Percentiles rank a stretch among this genome's conserved stretches.
phyloP scores from a whole-genome alignment of 345 rosid genomes.

The Balakata baccata region DNA sequence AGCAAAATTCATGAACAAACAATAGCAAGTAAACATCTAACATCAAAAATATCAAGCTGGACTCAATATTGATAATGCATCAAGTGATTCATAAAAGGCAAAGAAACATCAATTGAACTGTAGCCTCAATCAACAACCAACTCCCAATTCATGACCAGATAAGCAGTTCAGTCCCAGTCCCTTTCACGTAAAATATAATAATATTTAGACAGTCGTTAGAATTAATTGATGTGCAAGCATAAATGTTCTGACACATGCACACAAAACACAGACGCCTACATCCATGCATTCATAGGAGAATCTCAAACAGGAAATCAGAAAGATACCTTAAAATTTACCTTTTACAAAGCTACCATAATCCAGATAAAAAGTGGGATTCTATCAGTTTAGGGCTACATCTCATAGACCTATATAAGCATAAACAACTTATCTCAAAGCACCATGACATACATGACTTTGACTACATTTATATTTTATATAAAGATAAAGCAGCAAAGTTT shows the following conservation, averaged over 20 bases:
- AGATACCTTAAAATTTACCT: background rate
- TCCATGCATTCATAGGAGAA: background rate
- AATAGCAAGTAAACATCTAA: background rate
- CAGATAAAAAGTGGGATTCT: background rate
- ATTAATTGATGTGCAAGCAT: background rate
- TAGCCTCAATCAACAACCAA: background rate
- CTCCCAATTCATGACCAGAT: background rate
- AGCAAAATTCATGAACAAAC: background rate
- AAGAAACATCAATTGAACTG: background rate
- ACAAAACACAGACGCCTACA: no score
- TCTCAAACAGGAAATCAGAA: background rate
- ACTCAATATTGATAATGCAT: background rate
- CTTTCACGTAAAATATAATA: background rate
- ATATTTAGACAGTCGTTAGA: background rate
- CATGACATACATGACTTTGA: background rate
- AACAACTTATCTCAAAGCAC: no score
- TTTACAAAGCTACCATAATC: background rate
- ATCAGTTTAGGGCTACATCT: background rate
- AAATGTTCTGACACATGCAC: background rate
- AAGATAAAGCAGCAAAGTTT: conserved; percentile 6
- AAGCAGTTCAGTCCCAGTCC: background rate
- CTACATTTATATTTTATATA: no score
- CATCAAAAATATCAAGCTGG: background rate
- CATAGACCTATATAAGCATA: background rate
- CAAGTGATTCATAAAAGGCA: background rate